phyloP scores from a whole-genome alignment of 78 protist species.

The Protostelium mycophagum region DNA sequence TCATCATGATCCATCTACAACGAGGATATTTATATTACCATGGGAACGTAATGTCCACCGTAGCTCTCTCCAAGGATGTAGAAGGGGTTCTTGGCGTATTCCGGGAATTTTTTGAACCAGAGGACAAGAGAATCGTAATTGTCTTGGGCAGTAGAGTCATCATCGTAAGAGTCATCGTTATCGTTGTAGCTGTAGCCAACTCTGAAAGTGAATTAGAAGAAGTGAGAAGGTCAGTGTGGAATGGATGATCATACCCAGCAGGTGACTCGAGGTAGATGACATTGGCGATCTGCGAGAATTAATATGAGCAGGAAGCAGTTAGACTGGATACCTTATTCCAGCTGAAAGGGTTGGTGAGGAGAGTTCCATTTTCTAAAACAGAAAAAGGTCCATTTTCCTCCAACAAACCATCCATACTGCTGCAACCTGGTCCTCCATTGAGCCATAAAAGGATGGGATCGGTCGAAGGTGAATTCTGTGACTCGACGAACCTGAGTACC shows the following conservation, averaged over 20 bases:
- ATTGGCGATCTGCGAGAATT: background rate
- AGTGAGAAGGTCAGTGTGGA: background rate
- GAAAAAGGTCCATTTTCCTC: background rate
- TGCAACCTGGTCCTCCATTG: background rate
- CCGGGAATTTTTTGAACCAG: conserved; percentile 39
- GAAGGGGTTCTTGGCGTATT: conserved; percentile 12
- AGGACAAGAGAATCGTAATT: background rate
- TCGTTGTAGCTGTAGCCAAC: conserved; percentile 15
- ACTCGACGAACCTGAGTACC: background rate
- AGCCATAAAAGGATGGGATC: background rate
- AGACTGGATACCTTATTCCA: background rate
- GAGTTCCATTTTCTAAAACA: background rate
- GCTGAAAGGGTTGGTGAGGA: background rate
- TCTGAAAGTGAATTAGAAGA: background rate
- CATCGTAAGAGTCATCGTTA: background rate
- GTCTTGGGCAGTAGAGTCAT: conserved; percentile 27
- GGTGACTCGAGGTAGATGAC: background rate
- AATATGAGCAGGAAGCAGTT: background rate
- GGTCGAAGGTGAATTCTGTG: background rate
- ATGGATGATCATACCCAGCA: background rate
- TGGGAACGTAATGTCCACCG: conserved; percentile 65
- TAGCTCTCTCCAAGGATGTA: conserved; percentile 61
- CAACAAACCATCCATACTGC: background rate
- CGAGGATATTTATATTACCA: background rate
- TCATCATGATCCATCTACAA: background rate